Percentiles rank a stretch among this genome's conserved stretches.
Evolutionary conservation across 23 red algal genomes (phyloP).

Genomic region (Gracilaria vermiculophylla): DNA sequence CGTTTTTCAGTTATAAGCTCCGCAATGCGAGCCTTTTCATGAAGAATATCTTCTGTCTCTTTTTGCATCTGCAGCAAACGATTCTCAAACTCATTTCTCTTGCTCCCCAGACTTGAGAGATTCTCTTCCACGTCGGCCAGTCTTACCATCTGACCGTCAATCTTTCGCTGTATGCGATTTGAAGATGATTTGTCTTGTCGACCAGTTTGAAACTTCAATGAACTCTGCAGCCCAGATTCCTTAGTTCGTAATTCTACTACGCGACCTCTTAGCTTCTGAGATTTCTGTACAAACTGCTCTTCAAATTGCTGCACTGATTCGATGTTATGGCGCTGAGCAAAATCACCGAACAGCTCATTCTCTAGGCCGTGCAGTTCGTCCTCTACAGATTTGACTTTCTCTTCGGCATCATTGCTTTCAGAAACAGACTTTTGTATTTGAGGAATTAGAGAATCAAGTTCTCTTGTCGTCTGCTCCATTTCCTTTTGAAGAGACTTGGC

Average conservation of each 20-base stretch:
- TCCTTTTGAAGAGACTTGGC: conserved; percentile 5
- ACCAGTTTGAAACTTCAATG: conserved; percentile 48
- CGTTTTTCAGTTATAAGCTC: conserved; percentile 46
- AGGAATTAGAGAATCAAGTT: conserved; percentile 11
- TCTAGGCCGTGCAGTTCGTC: conserved; percentile 51
- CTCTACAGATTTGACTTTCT: conserved; percentile 42
- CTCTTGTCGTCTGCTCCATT: conserved; percentile 11
- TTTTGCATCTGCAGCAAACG: conserved; percentile 16
- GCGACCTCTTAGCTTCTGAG: conserved; percentile 33
- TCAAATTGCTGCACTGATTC: conserved; percentile 75
- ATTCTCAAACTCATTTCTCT: conserved; percentile 59
- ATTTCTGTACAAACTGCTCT: conserved; percentile 62
- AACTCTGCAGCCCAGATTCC: conserved; percentile 28
- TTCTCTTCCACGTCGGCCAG: conserved; percentile 13
- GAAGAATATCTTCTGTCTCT: conserved; percentile 35
- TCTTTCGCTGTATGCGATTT: conserved; percentile 1
- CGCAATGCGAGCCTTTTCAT: neutral
- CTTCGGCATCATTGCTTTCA: neutral
- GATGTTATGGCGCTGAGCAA: conserved; percentile 49
- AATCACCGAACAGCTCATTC: conserved; percentile 73
- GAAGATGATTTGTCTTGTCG: conserved; percentile 17
- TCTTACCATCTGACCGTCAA: conserved; percentile 27
- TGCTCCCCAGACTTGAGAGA: conserved; percentile 39
- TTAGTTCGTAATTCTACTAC: conserved; percentile 58
- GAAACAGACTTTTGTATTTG: conserved; percentile 33